Conservation (phyloP, 352 stramenopile species). For the Discostella stelligera region DNA sequence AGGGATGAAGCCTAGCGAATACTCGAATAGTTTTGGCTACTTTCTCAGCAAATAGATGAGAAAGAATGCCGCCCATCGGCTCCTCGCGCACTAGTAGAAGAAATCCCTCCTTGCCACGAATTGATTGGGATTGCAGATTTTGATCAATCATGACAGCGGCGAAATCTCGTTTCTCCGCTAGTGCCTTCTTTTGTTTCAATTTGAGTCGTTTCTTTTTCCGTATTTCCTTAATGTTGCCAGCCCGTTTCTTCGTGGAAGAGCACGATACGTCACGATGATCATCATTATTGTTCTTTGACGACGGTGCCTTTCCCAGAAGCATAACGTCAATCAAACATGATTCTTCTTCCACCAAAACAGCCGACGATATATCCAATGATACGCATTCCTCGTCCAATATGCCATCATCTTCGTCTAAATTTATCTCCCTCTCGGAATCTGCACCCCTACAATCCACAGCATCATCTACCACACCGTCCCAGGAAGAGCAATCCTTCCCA, state of each 20-base stretch:
- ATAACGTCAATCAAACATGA: slow-evolving; percentile 7
- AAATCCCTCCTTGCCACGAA: slow-evolving; percentile 37
- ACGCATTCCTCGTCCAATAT: not conserved
- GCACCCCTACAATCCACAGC: not conserved
- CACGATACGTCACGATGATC: not conserved
- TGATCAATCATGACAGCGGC: not conserved
- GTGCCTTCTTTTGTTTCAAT: not conserved
- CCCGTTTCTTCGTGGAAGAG: not conserved
- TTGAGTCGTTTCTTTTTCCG: slow-evolving; percentile 27
- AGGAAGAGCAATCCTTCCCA: not conserved
- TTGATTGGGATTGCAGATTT: not conserved
- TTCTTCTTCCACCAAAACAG: slow-evolving; percentile 7
- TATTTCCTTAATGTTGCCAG: slow-evolving; percentile 10
- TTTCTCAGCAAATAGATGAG: not conserved
- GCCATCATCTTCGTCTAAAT: not conserved
- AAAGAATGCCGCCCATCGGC: not conserved
- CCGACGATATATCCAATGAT: slow-evolving; percentile 14
- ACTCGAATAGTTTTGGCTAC: slow-evolving; percentile 5
- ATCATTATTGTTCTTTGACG: not conserved
- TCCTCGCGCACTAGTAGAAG: slow-evolving; percentile 20
- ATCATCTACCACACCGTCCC: not conserved
- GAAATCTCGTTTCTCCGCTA: not conserved
- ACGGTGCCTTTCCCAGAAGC: not conserved
- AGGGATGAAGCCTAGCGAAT: slow-evolving; percentile 33
- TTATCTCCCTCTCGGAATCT: not conserved